Percentiles rank a stretch among this genome's conserved stretches.
Evolutionary conservation across 148 eudicot species (phyloP).

Genomic region (Spergularia bocconei): DNA sequence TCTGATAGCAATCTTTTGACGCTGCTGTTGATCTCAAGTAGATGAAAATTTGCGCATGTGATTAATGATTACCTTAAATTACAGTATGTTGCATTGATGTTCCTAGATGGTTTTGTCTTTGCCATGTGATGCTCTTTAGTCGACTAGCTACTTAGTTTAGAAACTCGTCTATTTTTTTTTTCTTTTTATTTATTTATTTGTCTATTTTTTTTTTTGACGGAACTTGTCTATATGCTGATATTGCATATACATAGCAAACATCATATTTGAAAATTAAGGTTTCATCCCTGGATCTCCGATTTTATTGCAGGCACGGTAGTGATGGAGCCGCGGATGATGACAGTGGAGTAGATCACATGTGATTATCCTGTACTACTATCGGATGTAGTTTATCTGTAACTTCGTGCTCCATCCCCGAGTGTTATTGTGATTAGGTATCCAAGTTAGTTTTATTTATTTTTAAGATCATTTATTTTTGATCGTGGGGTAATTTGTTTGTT

Average conservation of each 20-base stretch:
- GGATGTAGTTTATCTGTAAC: constrained; percentile 15
- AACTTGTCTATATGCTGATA: neutral
- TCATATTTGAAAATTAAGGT: neutral
- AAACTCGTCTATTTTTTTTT: too few species aligned
- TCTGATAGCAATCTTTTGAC: too few species aligned
- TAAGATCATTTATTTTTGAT: constrained; percentile 6
- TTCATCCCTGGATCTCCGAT: neutral
- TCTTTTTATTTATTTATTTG: too few species aligned
- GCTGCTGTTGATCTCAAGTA: too few species aligned
- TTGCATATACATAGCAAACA: too few species aligned
- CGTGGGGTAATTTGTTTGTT: constrained; percentile 2
- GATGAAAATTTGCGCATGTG: too few species aligned
- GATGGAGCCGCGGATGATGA: constrained; percentile 51
- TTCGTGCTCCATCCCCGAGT: constrained; percentile 21
- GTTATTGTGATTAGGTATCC: constrained; percentile 22
- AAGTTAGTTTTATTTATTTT: constrained; percentile 10
- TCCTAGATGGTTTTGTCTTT: too few species aligned
- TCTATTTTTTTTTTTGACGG: too few species aligned
- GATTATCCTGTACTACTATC: constrained; percentile 12
- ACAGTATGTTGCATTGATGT: too few species aligned
- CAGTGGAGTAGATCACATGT: constrained; percentile 51
- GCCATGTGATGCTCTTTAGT: too few species aligned
- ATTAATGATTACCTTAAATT: too few species aligned
- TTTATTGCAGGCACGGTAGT: constrained; percentile 46
- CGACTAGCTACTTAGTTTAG: too few species aligned